Evolutionary conservation across 495 filamentous ascomycete genomes (phyloP).

Genomic region (Aspergillus asperescens): DNA sequence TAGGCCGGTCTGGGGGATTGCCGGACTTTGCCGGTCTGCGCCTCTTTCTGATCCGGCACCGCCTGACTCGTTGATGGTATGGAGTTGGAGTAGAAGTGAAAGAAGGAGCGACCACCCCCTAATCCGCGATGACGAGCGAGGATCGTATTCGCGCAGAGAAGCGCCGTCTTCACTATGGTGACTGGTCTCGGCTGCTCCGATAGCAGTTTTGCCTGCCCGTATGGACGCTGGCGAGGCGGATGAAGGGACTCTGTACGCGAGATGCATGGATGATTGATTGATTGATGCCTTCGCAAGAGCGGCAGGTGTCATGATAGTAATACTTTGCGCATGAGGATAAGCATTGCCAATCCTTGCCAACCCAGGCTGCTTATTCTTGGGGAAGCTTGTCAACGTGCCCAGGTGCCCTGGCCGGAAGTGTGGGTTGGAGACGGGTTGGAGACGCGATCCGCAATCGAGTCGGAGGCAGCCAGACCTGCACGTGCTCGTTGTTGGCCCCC

Average conservation of each 20-base stretch:
- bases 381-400: slow-evolving; percentile 7
- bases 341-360: slow-evolving; percentile 5
- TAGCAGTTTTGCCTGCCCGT: too few species aligned
- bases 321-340: too few species aligned
- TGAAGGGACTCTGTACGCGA: too few species aligned
- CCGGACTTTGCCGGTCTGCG: not conserved
- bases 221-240: not conserved
- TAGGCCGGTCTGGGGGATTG: not conserved
- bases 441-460: not conserved
- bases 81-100: not conserved
- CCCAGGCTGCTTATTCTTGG: slow-evolving; percentile 7
- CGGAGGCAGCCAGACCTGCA: not conserved
- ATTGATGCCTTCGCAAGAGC: too few species aligned
- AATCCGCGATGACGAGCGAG: not conserved
- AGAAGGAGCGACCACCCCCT: not conserved
- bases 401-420: not conserved
- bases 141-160: too few species aligned
- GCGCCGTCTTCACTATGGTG: too few species aligned
- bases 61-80: not conserved
- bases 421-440: not conserved
- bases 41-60: not conserved
- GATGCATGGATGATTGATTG: too few species aligned
- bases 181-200: too few species aligned
- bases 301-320: too few species aligned
- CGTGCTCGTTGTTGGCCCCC: not conserved